Conservation (phyloP, 768 basidiomycete genomes). For the Boletus rubropictus region DNA sequence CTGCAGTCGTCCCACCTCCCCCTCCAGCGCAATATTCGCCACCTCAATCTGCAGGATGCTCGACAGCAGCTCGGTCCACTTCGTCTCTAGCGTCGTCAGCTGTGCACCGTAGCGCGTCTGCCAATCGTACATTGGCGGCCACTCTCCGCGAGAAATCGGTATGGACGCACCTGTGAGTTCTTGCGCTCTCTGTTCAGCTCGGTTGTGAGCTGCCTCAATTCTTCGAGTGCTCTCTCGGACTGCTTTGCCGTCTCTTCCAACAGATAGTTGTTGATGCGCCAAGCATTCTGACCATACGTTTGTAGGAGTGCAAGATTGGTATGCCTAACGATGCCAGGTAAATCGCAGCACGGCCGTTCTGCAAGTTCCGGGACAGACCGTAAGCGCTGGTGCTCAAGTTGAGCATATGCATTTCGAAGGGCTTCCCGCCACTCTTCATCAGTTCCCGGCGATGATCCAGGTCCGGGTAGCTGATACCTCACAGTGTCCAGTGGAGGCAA, state of each 20-base stretch:
- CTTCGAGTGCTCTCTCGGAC: constrained; percentile 67
- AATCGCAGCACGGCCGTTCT: neutral
- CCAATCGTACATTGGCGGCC: neutral
- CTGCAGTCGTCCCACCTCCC: constrained; percentile 61
- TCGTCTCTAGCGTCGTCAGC: constrained; percentile 72
- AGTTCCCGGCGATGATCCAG: constrained; percentile 52
- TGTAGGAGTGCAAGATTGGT: constrained; percentile 79
- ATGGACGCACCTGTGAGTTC: constrained; percentile 61
- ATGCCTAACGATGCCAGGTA: constrained; percentile 43
- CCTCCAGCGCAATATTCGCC: constrained; percentile 86
- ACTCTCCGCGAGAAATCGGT: neutral
- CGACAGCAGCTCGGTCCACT: constrained; percentile 92
- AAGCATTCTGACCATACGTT: constrained; percentile 85
- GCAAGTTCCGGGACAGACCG: constrained; percentile 42
- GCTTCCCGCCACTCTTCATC: constrained; percentile 76
- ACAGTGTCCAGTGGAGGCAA: constrained; percentile 63
- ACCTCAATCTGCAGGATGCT: constrained; percentile 90
- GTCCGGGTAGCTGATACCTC: constrained; percentile 71
- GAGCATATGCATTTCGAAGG: constrained; percentile 70
- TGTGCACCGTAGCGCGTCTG: constrained; percentile 78
- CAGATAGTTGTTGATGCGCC: constrained; percentile 87
- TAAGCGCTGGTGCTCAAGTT: constrained; percentile 79
- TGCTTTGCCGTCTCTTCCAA: constrained; percentile 72
- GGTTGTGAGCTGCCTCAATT: constrained; percentile 69
- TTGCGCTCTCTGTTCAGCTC: constrained; percentile 87